phyloP scores from a whole-genome alignment of 495 filamentous ascomycete species.

The Cetradonia linearis region DNA sequence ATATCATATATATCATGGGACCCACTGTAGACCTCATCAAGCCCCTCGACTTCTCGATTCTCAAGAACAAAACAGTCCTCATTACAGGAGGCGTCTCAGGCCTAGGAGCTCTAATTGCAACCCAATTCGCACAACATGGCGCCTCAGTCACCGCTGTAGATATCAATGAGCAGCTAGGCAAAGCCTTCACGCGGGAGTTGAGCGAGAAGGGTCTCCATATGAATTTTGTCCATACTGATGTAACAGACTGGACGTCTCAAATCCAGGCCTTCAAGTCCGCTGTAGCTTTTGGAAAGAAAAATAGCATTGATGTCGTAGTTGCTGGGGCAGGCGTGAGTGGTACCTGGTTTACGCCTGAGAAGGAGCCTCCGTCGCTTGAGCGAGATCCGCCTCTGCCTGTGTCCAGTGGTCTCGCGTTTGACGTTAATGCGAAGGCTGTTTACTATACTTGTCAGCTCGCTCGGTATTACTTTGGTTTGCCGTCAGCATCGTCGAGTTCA shows the following conservation, averaged over 20 bases:
- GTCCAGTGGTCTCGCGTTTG: not conserved
- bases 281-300: not conserved
- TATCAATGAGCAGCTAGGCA: slow-evolving; percentile 22
- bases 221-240: slow-evolving; percentile 10
- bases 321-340: slow-evolving; percentile 14
- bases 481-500: not conserved
- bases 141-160: slow-evolving; percentile 27
- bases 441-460: slow-evolving; percentile 18
- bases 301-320: slow-evolving; percentile 13
- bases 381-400: slow-evolving; percentile 2
- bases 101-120: slow-evolving; percentile 29
- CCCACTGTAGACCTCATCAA: slow-evolving; percentile 4
- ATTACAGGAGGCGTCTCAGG: slow-evolving; percentile 37
- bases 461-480: slow-evolving; percentile 16
- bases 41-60: slow-evolving; percentile 20
- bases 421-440: slow-evolving; percentile 13
- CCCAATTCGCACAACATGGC: slow-evolving; percentile 12
- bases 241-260: slow-evolving; percentile 17
- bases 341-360: not conserved
- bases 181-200: slow-evolving; percentile 8
- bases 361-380: slow-evolving; percentile 9
- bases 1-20: not conserved
- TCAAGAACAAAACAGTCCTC: slow-evolving; percentile 34
- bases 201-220: not conserved
- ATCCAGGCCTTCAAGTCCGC: slow-evolving; percentile 18